A percentile compares a stretch with the other conserved stretches of the same genome.
phyloP scores from a whole-genome alignment of 805 yeast genomes.

The Wickerhamomyces chaumierensis region DNA sequence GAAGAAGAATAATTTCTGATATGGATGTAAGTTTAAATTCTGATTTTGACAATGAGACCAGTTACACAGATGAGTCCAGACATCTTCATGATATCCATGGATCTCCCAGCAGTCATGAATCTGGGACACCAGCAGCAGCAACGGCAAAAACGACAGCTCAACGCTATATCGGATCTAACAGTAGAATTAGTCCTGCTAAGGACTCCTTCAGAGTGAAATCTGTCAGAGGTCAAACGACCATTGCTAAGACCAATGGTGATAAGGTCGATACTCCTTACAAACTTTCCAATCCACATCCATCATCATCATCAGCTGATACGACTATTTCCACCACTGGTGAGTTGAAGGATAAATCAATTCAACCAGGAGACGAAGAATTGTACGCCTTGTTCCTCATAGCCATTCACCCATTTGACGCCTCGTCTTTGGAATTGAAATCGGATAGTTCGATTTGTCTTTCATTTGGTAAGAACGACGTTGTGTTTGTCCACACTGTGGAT shows the following conservation, averaged over 20 bases:
- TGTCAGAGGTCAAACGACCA: neutral
- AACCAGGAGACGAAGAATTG: slow-evolving; percentile 28
- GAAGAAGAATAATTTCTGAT: neutral
- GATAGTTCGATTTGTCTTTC: slow-evolving; percentile 68
- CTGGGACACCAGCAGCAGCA: neutral
- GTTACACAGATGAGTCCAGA: slow-evolving; percentile 11
- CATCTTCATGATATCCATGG: neutral
- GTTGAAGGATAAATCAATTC: neutral
- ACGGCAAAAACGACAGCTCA: too few relatives aligned
- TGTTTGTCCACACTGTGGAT: slow-evolving; percentile 69
- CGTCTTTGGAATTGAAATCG: slow-evolving; percentile 47
- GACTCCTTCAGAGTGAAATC: neutral
- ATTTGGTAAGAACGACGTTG: slow-evolving; percentile 57
- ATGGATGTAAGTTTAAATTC: slow-evolving; percentile 7
- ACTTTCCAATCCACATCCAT: too few relatives aligned
- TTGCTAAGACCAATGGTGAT: neutral
- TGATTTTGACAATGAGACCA: slow-evolving; percentile 9
- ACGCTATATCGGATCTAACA: too few relatives aligned
- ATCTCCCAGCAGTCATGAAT: neutral
- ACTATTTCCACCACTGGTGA: neutral
- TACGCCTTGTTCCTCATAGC: slow-evolving; percentile 47
- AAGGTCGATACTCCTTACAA: slow-evolving; percentile 1
- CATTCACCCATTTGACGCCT: slow-evolving; percentile 45
- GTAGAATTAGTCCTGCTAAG: neutral
- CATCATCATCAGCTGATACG: too few relatives aligned